Base-by-base conservation (phyloP, 148 eudicot genomes). In the Suaeda aralocaspica region DNA sequence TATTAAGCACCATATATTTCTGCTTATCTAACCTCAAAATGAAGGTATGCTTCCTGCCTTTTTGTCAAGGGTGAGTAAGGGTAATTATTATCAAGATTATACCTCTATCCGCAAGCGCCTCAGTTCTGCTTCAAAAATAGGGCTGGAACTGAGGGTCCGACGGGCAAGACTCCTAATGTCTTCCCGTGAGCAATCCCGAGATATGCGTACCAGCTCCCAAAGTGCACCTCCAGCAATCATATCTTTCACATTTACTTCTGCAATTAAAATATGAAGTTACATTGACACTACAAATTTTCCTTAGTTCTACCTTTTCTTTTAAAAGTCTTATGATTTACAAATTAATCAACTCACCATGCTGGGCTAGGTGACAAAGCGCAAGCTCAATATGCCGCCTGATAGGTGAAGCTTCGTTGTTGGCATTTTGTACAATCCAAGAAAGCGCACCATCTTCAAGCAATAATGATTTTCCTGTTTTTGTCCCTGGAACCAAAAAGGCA, bases 321-420 rank as follows among this genome's bases (percentile, higher is more conserved):
- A 26, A 30, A 44, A 29, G 34, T 19, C n/a, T n/a, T n/a, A n/a
- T n/a, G n/a, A n/a, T n/a, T n/a, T n/a, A n/a, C n/a, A n/a, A n/a
- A n/a, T n/a, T n/a, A 8, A 8, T 36, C 41, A 36, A 51, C 80
- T 83, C 69, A 95, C 99, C 99, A 64, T 91, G 99, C 68, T 95
- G 97, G 45, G 99, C 99, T 76, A 95, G 81, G 82, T 95, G 97
- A 84, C 97, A 95, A 36, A 95, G 97, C 29, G 99, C 99, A 22
- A 95, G 89, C 81, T 95, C 99, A 61, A 87, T 87, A 81, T 95
- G 99, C 65, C 99, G 93, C 82, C 99, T 79, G 41, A 95, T 91
- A 42, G 90, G 80, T 48, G 99, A 89, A 59, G 99, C 96, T 77
- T 95, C 99, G 62, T 82, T 89, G 79, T 95, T 95, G 60, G 99